These are phyloP conservation scores for Suillus clintonianus DNA, from an alignment of 768 basidiomycete genomes.

Conservation along the genomic window DNA sequence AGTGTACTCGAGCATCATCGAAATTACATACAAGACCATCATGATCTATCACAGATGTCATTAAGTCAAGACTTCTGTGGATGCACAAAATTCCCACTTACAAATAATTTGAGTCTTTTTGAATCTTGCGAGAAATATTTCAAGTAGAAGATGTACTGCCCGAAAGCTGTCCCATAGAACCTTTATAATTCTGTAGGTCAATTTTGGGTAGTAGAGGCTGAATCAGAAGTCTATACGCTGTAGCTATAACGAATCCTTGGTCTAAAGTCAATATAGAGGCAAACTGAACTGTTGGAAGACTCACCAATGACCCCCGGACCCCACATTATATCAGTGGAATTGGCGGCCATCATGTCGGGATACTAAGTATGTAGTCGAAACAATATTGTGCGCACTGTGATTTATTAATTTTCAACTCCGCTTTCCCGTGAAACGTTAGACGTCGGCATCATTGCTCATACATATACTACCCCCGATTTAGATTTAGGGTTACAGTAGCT, in stretches of 20 bases:
- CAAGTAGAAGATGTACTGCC: slow-evolving; percentile 21
- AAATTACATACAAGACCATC: neutral
- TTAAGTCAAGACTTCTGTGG: neutral
- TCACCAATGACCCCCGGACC: slow-evolving; percentile 20
- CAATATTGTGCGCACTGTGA: too few relatives aligned
- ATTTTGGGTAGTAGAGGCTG: neutral
- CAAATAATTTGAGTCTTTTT: slow-evolving; percentile 12
- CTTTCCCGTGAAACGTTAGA: neutral
- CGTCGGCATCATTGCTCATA: too few relatives aligned
- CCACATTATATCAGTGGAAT: slow-evolving; percentile 3
- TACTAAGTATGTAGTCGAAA: neutral
- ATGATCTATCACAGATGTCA: neutral
- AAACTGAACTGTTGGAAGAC: neutral
- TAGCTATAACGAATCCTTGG: slow-evolving; percentile 14
- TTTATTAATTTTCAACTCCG: neutral
- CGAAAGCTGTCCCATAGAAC: slow-evolving; percentile 17
- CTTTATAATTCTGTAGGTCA: slow-evolving; percentile 5
- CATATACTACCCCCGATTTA: too few relatives aligned
- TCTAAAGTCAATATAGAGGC: neutral
- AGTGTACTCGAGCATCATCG: neutral
- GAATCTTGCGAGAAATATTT: slow-evolving; percentile 17
- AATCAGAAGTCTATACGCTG: slow-evolving; percentile 11
- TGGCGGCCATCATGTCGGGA: slow-evolving; percentile 8
- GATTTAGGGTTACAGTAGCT: too few relatives aligned
- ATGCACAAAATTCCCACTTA: slow-evolving; percentile 3